phyloP scores from a whole-genome alignment of 495 filamentous ascomycete genomes.

The Xylaria flabelliformis region DNA sequence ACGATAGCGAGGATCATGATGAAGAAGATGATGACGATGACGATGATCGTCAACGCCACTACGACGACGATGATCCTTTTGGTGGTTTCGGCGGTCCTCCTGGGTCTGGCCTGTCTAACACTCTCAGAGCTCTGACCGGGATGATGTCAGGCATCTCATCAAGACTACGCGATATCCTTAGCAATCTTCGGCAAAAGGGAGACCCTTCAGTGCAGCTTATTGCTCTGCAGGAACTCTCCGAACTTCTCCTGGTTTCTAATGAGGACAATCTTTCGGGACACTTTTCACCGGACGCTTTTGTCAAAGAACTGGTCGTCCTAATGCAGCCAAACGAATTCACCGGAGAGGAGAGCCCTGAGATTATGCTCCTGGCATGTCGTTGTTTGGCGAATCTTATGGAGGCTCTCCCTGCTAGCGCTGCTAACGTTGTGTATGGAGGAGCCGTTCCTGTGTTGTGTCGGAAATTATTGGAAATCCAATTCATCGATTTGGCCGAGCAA shows the following conservation, averaged over 20 bases:
- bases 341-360: constrained; percentile 92
- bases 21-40: constrained; percentile 60
- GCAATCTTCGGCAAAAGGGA: constrained; percentile 83
- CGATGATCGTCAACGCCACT: constrained; percentile 53
- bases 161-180: constrained; percentile 81
- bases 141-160: constrained; percentile 87
- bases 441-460: constrained; percentile 93
- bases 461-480: constrained; percentile 92
- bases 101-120: constrained; percentile 72
- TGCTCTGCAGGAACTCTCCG: constrained; percentile 91
- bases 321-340: constrained; percentile 88
- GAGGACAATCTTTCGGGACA: constrained; percentile 96
- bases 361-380: constrained; percentile 96
- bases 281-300: constrained; percentile 91
- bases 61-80: constrained; percentile 82
- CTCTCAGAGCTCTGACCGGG: constrained; percentile 83
- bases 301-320: constrained; percentile 90
- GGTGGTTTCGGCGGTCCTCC: constrained; percentile 71
- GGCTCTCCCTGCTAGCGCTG: constrained; percentile 87
- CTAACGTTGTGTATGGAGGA: constrained; percentile 94
- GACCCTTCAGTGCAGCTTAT: constrained; percentile 89
- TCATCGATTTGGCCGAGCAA: constrained; percentile 97
- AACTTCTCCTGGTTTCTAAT: constrained; percentile 90
- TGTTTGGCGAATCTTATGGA: constrained; percentile 99
- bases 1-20: constrained; percentile 58